A percentile compares a stretch with the other conserved stretches of the same genome.
Evolutionary conservation across 2,329 filamentous ascomycete species (phyloP).

Genomic region (Aspergillus sergii): DNA sequence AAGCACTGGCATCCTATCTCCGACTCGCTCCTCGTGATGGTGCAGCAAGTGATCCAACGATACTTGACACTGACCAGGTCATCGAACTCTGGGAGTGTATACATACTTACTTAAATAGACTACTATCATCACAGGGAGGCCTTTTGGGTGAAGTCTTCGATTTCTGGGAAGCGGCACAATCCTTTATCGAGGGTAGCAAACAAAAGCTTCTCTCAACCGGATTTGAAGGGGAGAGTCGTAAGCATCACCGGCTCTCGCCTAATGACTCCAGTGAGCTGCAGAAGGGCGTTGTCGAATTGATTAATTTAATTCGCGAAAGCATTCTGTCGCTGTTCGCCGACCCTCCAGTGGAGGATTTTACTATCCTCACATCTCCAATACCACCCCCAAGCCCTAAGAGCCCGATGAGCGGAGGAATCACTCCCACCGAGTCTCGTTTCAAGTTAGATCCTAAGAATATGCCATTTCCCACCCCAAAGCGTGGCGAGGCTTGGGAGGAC

Average conservation of each 20-base stretch:
- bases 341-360: slow-evolving; percentile 87
- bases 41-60: slow-evolving; percentile 61
- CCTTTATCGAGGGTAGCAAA: slow-evolving; percentile 83
- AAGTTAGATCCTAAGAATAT: slow-evolving; percentile 77
- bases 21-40: slow-evolving; percentile 71
- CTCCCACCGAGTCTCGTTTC: slow-evolving; percentile 71
- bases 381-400: slow-evolving; percentile 67
- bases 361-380: slow-evolving; percentile 79
- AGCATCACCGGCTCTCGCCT: slow-evolving; percentile 77
- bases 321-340: slow-evolving; percentile 82
- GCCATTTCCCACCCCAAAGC: slow-evolving; percentile 74
- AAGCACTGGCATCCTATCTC: slow-evolving; percentile 73
- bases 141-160: slow-evolving; percentile 87
- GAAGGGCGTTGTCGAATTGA: slow-evolving; percentile 78
- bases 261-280: slow-evolving; percentile 72
- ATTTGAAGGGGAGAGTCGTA: slow-evolving; percentile 76
- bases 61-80: slow-evolving; percentile 77
- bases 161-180: slow-evolving; percentile 90
- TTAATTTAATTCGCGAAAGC: slow-evolving; percentile 78
- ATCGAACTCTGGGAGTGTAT: slow-evolving; percentile 94
- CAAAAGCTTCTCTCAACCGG: slow-evolving; percentile 79
- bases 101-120: slow-evolving; percentile 68
- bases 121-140: slow-evolving; percentile 75
- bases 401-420: slow-evolving; percentile 57
- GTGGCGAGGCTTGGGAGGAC: slow-evolving; percentile 87